A percentile compares a stretch with the other conserved stretches of the same genome.
phyloP scores from a whole-genome alignment of 2,329 filamentous ascomycete genomes.

The Trichoderma arundinaceum region DNA sequence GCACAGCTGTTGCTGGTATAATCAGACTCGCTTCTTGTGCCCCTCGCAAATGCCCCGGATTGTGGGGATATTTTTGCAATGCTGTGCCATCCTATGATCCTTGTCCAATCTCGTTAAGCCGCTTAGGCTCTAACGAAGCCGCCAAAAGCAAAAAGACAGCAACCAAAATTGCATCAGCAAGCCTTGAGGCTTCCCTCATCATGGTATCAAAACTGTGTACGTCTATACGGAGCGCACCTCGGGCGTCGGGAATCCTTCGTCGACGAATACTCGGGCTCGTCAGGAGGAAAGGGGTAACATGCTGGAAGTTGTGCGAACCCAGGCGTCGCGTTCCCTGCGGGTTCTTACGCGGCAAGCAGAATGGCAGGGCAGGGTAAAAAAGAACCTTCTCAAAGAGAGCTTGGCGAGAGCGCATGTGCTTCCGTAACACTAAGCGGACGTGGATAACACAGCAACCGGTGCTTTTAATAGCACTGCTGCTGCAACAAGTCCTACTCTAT shows the following conservation, averaged over 20 bases:
- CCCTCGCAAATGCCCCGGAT: conserved; percentile 22
- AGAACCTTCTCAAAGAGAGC: conserved; percentile 1
- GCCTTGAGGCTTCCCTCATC: conserved; percentile 1
- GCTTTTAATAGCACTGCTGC: conserved; percentile 1
- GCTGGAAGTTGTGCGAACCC: background rate
- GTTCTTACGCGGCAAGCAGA: background rate
- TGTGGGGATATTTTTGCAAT: conserved; percentile 12
- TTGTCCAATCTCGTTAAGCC: conserved; percentile 2
- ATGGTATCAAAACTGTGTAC: background rate
- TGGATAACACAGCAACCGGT: conserved; percentile 1
- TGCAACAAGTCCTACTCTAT: background rate
- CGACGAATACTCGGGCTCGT: conserved; percentile 3
- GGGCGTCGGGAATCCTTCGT: background rate
- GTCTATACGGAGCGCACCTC: background rate
- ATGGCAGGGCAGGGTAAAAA: conserved; percentile 16
- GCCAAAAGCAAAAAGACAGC: background rate
- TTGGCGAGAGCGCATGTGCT: background rate
- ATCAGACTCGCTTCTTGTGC: background rate
- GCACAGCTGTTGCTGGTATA: background rate
- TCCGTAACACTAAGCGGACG: background rate
- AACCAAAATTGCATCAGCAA: background rate
- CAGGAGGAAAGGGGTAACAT: conserved; percentile 16
- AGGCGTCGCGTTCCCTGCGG: background rate
- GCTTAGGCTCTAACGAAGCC: background rate
- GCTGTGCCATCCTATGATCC: background rate